These are phyloP conservation scores for Lenzites betulinus DNA, from an alignment of 768 basidiomycete genomes.

Conservation along the genomic window DNA sequence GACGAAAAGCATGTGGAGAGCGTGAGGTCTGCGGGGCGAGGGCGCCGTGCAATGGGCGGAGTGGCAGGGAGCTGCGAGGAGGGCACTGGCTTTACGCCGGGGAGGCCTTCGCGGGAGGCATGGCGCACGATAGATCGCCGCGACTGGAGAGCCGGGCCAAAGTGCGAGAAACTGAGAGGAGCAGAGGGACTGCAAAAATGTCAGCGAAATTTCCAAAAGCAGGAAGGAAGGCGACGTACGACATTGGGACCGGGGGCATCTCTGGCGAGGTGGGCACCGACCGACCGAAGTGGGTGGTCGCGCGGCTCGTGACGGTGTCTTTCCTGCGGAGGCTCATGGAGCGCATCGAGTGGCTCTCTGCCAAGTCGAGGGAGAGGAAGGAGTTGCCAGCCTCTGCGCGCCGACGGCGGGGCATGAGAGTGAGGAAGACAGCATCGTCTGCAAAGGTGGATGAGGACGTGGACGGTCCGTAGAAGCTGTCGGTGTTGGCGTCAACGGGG, in stretches of 20 bases:
- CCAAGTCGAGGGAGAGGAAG: conserved; percentile 70
- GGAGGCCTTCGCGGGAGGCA: conserved; percentile 48
- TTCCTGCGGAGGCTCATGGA: conserved; percentile 42
- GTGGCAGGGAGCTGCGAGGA: conserved; percentile 52
- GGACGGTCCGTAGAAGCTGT: conserved; percentile 22
- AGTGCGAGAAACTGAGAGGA: conserved; percentile 18
- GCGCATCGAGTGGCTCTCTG: conserved; percentile 49
- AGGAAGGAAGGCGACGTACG: conserved; percentile 8
- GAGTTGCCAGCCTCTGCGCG: conserved; percentile 45
- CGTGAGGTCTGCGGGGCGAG: conserved; percentile 29
- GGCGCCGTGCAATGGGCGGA: conserved; percentile 29
- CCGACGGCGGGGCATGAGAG: conserved; percentile 43
- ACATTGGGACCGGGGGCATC: conserved; percentile 1
- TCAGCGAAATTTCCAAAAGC: background rate
- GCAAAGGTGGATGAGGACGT: conserved; percentile 23
- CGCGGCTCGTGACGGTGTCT: conserved; percentile 29
- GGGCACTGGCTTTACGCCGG: conserved; percentile 63
- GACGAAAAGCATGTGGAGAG: conserved; percentile 25
- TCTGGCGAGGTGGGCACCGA: conserved; percentile 24
- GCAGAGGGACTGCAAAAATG: conserved; percentile 3
- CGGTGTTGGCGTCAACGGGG: conserved; percentile 38
- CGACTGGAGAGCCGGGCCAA: conserved; percentile 9
- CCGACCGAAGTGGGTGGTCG: conserved; percentile 14
- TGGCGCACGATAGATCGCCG: conserved; percentile 29
- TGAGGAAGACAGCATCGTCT: conserved; percentile 49